Evolutionary conservation across 1,284 basidiomycete species (phyloP).

Genomic region (Tetrapyrgos nigripes): DNA sequence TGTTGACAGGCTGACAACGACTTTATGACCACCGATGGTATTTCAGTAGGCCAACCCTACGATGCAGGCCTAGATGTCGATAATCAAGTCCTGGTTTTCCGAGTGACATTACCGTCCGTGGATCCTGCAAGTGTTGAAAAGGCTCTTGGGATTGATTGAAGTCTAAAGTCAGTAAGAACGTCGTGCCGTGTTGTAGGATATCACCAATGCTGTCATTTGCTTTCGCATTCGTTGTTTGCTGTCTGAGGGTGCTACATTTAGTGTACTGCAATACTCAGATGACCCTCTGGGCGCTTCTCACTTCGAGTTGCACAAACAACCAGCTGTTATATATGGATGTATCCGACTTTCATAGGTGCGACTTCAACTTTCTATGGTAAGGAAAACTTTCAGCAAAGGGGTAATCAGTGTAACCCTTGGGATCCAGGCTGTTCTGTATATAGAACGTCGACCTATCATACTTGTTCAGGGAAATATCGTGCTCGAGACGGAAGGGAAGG

Average conservation of each 20-base stretch:
- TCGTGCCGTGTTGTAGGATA: no score
- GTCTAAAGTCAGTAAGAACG: no score
- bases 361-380: no score
- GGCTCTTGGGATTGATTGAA: conserved; percentile 7
- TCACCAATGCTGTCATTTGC: no score
- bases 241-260: no score
- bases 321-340: no score
- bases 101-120: conserved; percentile 63
- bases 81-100: conserved; percentile 72
- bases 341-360: no score
- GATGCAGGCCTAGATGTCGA: conserved; percentile 62
- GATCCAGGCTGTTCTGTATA: conserved; percentile 14
- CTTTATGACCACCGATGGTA: conserved; percentile 65
- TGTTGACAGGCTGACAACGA: conserved; percentile 63
- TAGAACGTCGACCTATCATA: conserved; percentile 33
- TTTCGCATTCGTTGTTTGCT: no score
- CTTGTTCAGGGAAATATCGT: conserved; percentile 30
- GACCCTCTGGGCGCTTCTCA: no score
- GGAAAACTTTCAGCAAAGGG: no score
- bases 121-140: conserved; percentile 8
- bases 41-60: conserved; percentile 58
- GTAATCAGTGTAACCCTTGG: not conserved
- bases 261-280: no score
- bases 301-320: no score
- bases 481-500: conserved; percentile 44